phyloP scores from a whole-genome alignment of 331 rosid species.

The Cydonia oblonga region DNA sequence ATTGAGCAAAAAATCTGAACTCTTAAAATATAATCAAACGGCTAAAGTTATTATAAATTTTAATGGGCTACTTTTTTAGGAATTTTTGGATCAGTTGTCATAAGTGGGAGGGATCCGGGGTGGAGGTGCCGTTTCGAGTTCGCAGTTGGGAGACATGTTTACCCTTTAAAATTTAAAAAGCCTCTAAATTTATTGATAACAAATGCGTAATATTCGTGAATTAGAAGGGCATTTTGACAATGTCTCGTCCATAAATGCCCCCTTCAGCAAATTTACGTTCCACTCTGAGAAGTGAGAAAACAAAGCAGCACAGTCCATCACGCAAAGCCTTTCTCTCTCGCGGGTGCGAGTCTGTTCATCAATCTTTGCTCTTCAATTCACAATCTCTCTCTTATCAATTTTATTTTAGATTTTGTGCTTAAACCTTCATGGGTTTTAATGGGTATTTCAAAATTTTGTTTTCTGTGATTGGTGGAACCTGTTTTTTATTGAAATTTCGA shows the following conservation, averaged over 20 bases:
- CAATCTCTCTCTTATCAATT: too few species aligned
- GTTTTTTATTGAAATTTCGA: too few species aligned
- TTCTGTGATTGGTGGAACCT: too few species aligned
- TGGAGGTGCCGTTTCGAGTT: background rate
- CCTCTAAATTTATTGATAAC: background rate
- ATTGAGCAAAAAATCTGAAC: rapidly evolving
- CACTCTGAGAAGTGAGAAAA: background rate
- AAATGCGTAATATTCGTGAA: background rate
- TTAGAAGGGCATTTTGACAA: background rate
- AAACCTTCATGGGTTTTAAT: too few species aligned
- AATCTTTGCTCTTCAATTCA: background rate
- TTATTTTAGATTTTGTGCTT: too few species aligned
- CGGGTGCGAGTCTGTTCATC: background rate
- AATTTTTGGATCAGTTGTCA: rapidly evolving
- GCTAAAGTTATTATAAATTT: too few species aligned
- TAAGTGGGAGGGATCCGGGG: too few species aligned
- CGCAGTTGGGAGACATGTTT: background rate
- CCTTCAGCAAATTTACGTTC: background rate
- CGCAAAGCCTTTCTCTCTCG: background rate
- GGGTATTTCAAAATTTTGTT: too few species aligned
- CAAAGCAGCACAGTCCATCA: background rate
- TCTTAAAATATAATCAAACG: too few species aligned
- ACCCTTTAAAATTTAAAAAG: background rate
- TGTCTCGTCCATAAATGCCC: background rate
- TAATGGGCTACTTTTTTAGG: rapidly evolving